Conservation (phyloP, 345 rosid genomes). For the Murraya koenigii region DNA sequence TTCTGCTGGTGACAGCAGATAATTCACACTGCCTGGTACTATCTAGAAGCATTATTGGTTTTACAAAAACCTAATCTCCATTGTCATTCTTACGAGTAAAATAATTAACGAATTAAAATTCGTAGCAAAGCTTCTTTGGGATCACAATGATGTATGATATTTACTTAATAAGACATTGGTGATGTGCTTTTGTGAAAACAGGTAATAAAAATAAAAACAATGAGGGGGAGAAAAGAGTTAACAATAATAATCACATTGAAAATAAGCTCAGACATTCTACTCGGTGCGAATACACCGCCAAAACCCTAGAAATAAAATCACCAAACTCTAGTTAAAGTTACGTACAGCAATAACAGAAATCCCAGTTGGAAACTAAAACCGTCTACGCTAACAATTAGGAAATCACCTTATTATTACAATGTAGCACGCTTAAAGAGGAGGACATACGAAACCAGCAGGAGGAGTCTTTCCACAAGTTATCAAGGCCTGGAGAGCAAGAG, state of each 20-base stretch:
- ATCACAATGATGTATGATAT: too few species aligned
- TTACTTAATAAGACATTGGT: too few species aligned
- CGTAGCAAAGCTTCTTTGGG: too few species aligned
- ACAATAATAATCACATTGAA: not conserved
- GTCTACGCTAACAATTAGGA: not conserved
- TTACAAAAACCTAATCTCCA: too few species aligned
- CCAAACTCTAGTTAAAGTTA: not conserved
- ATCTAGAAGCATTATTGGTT: too few species aligned
- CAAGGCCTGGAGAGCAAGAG: constrained; percentile 75
- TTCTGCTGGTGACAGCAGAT: too few species aligned
- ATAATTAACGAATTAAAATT: too few species aligned
- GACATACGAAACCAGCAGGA: constrained; percentile 73
- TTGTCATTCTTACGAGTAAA: too few species aligned
- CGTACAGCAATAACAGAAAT: not conserved
- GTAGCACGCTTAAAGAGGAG: constrained; percentile 31
- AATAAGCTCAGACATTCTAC: not conserved
- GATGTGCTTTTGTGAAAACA: too few species aligned
- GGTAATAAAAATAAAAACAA: not conserved
- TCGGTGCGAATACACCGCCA: not conserved
- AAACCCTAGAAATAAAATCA: not conserved
- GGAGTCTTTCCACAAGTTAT: constrained; percentile 71
- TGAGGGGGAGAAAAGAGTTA: not conserved
- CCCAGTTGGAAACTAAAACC: not conserved
- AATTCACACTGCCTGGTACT: too few species aligned
- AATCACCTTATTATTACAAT: constrained; percentile 3